A percentile compares a stretch with the other conserved stretches of the same genome.
Evolutionary conservation across 176 grass and related monocot species (phyloP).

Genomic region (Aegilops speltoides): DNA sequence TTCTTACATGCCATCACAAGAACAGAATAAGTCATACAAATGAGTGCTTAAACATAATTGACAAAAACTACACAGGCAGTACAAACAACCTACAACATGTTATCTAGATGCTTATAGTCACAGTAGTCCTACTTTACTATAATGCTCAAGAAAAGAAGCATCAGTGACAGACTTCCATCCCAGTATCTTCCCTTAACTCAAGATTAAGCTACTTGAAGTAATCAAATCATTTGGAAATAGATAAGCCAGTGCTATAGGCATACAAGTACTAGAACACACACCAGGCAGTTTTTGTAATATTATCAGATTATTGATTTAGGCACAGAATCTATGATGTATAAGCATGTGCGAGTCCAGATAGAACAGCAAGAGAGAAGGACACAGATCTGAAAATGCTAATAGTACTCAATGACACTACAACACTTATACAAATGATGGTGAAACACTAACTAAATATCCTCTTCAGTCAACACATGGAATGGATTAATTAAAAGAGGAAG

Average conservation of each 20-base stretch:
- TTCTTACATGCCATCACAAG: neutral
- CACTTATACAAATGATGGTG: neutral
- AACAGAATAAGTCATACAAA: conserved; percentile 1
- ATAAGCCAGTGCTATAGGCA: neutral
- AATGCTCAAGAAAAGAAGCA: conserved; percentile 5
- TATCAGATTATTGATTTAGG: neutral
- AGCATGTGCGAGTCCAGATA: neutral
- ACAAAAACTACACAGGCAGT: neutral
- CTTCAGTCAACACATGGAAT: neutral
- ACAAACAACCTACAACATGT: conserved; percentile 16
- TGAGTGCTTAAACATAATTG: conserved; percentile 2
- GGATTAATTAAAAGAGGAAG: conserved; percentile 17
- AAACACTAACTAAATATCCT: neutral
- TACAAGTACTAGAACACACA: conserved; percentile 5
- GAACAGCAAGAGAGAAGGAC: conserved; percentile 17
- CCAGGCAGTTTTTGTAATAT: neutral
- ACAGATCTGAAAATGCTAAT: neutral
- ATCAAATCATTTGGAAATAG: neutral
- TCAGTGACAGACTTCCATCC: neutral
- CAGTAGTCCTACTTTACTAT: conserved; percentile 10
- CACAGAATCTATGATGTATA: neutral
- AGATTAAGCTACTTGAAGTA: neutral
- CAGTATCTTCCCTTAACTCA: neutral
- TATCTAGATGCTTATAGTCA: neutral
- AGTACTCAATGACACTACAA: neutral